Conservation (phyloP, 345 rosid species). For the Pistacia integerrima region DNA sequence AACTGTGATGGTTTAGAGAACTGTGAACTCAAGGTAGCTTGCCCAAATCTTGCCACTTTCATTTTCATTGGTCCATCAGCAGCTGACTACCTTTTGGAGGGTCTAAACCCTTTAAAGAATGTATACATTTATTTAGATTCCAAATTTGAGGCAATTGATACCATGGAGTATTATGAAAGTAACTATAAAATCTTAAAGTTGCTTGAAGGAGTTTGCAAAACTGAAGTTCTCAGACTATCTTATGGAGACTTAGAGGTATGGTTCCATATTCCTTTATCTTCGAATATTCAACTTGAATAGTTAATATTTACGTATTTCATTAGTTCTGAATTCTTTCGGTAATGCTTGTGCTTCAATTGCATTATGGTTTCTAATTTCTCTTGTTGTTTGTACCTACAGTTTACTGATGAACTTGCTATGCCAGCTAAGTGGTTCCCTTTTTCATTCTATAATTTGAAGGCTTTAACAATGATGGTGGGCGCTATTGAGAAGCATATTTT, state of each 20-base stretch:
- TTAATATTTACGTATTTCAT: neutral
- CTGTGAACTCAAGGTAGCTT: neutral
- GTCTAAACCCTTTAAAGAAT: neutral
- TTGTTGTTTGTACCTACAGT: neutral
- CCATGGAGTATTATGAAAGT: neutral
- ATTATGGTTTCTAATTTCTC: neutral
- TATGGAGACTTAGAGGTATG: neutral
- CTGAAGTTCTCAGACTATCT: neutral
- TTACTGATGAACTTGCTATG: neutral
- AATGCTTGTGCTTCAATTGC: neutral
- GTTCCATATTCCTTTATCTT: no score
- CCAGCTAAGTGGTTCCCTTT: neutral
- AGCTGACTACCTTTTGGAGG: neutral
- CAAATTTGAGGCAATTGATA: neutral
- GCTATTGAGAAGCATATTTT: neutral
- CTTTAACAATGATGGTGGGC: neutral
- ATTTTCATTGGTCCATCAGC: neutral
- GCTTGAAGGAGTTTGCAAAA: neutral
- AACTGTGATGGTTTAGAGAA: neutral
- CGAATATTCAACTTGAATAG: neutral
- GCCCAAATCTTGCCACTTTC: conserved; percentile 8
- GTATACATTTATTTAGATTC: neutral
- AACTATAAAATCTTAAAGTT: neutral
- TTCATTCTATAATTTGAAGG: conserved; percentile 1
- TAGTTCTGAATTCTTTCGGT: neutral